Base-by-base conservation (phyloP, 192 early-diverging fungal species). In the Linnemannia exigua region DNA sequence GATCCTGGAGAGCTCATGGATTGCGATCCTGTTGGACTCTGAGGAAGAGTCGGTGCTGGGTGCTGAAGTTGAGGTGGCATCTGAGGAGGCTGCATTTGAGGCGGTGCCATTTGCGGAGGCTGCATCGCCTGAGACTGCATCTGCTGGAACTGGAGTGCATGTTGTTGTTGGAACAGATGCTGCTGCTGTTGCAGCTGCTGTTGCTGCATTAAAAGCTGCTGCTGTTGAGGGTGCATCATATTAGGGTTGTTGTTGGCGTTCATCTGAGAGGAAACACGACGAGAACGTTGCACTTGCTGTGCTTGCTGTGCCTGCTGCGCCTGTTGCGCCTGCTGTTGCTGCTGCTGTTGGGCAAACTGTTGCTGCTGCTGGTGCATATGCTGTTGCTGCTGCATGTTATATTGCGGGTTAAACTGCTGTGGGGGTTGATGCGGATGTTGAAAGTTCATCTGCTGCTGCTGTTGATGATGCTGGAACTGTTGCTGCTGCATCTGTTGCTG, bases 141-240 rank as follows among this genome's bases (percentile, higher is more conserved):
- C 25, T 79, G 83, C 37, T 85, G 81, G 41, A 69, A 79, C 44
- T 85, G 83, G 2, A 85, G 0, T 2, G 75, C 77, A 44, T 85
- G 84, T 25, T 85, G 83, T 38, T 85, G 83, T 51, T 86, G 84
- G 33, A 52, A 80, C 41, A 86, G 25, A 12, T 79, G 77, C 36
- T 86, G 84, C 44, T 84, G 81, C n/a, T 83, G 81, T n/a, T n/a
- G n/a, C n/a, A n/a, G 41, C 41, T 86, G 84, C 44, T 84, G 81
- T 31, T 83, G 81, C 48, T 84, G 81, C 47, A 73, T 54, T 5
- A 77, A 35, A 36, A 75, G 38, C 15, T 75, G 77, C n/a, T 85
- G 82, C 46, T 81, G 79, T 63, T 77, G 75, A 41, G 71, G 54
- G 38, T 66, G 76, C 66, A 85, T 47, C 35, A 36, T 69, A 50